Evolutionary conservation across 73 alveolate species (phyloP).

Genomic region (Stentor coeruleus): DNA sequence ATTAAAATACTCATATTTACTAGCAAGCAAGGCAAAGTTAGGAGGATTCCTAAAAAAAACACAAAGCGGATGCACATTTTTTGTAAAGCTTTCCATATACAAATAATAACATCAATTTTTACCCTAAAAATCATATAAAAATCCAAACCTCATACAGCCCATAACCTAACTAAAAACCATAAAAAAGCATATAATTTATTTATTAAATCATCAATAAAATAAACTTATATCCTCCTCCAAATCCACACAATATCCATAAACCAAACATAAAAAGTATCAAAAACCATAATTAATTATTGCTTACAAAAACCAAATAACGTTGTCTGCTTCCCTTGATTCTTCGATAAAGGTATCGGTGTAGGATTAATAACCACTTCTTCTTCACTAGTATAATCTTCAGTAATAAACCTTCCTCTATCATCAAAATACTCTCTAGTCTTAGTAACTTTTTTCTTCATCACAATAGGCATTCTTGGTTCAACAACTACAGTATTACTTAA

Average conservation of each 20-base stretch:
- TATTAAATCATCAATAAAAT: too few species aligned
- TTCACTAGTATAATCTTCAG: background rate
- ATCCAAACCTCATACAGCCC: background rate
- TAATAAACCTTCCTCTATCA: background rate
- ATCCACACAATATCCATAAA: too few species aligned
- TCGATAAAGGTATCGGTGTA: background rate
- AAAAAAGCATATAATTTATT: too few species aligned
- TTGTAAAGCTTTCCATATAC: background rate
- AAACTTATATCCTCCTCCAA: too few species aligned
- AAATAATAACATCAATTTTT: too few species aligned
- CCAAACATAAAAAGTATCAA: too few species aligned
- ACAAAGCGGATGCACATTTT: constrained; percentile 13
- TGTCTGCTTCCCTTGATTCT: background rate
- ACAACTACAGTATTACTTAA: too few species aligned
- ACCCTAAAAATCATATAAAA: background rate
- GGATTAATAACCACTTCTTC: background rate
- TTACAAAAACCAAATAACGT: too few species aligned
- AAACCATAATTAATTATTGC: too few species aligned
- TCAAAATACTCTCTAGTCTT: background rate
- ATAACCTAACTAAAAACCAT: too few species aligned
- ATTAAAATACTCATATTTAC: background rate
- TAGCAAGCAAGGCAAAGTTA: constrained; percentile 1
- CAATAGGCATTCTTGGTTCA: background rate
- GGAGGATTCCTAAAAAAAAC: background rate
- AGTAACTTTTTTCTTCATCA: background rate